Evolutionary conservation across 2,329 filamentous ascomycete genomes (phyloP).

Genomic region (Sclerotinia subarctica): DNA sequence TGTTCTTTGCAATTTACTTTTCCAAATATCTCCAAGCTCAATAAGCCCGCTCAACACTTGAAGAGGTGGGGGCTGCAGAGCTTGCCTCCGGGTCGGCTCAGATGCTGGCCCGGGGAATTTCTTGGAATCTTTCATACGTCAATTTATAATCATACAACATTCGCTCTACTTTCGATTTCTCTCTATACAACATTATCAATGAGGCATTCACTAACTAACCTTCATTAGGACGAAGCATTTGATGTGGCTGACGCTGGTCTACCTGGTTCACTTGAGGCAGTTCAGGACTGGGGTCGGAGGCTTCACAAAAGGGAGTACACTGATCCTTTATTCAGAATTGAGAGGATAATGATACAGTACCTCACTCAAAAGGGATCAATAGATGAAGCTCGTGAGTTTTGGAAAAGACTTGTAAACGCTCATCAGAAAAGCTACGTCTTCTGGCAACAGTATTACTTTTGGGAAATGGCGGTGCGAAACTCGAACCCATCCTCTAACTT

Average conservation of each 20-base stretch:
- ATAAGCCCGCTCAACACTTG: too few relatives aligned
- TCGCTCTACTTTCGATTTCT: too few relatives aligned
- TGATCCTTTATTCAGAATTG: conserved; percentile 82
- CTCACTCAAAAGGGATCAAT: conserved; percentile 78
- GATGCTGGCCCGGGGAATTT: too few relatives aligned
- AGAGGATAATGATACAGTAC: conserved; percentile 90
- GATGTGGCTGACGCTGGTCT: conserved; percentile 91
- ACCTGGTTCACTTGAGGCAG: conserved; percentile 78
- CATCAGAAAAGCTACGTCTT: conserved; percentile 84
- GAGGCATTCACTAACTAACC: too few relatives aligned
- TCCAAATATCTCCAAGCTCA: too few relatives aligned
- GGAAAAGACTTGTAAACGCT: conserved; percentile 65
- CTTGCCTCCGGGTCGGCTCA: too few relatives aligned
- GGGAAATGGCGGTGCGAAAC: conserved; percentile 66
- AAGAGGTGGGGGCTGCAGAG: too few relatives aligned
- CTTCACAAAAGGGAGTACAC: conserved; percentile 70
- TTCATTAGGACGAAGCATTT: conserved; percentile 66
- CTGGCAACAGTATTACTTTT: conserved; percentile 88
- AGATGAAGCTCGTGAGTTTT: conserved; percentile 73
- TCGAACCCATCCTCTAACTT: conserved; percentile 54
- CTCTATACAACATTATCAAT: too few relatives aligned
- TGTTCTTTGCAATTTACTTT: too few relatives aligned
- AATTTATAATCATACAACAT: too few relatives aligned
- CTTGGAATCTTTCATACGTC: too few relatives aligned
- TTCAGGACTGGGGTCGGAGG: conserved; percentile 70